phyloP scores from a whole-genome alignment of 495 filamentous ascomycete genomes.

The Penicillium egyptiacum region DNA sequence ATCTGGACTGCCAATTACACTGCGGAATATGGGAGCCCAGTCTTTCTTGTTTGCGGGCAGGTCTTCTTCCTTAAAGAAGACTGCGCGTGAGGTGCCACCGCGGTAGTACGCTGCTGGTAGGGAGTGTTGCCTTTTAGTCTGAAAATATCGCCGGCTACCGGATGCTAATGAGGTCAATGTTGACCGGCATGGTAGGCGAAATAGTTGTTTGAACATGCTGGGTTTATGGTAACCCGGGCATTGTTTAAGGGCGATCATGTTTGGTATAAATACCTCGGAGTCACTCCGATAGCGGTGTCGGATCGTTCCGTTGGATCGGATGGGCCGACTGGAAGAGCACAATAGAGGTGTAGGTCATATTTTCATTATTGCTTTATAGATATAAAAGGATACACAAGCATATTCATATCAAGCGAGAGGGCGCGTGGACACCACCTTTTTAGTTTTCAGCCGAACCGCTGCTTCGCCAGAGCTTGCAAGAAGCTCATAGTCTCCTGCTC shows the following conservation, averaged over 20 bases:
- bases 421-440: not conserved
- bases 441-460: conserved; percentile 41
- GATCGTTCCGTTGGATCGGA: conserved; percentile 5
- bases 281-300: conserved; percentile 7
- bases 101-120: conserved; percentile 69
- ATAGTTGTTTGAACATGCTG: conserved; percentile 5
- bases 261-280: conserved; percentile 5
- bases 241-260: not conserved
- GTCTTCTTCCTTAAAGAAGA: conserved; percentile 57
- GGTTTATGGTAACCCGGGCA: not conserved
- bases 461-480: conserved; percentile 46
- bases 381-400: not conserved
- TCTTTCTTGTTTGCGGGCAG: conserved; percentile 47
- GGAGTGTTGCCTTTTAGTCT: conserved; percentile 30
- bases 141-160: not conserved
- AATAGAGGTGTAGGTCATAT: not conserved
- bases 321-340: not conserved
- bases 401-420: not conserved
- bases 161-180: not conserved
- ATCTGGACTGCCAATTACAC: conserved; percentile 68
- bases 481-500: conserved; percentile 48
- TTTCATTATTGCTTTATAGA: not conserved
- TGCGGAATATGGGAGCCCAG: conserved; percentile 61
- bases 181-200: not conserved
- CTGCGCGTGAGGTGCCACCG: conserved; percentile 68